phyloP scores from a whole-genome alignment of 2,329 filamentous ascomycete species.

The Ilyonectria robusta region DNA sequence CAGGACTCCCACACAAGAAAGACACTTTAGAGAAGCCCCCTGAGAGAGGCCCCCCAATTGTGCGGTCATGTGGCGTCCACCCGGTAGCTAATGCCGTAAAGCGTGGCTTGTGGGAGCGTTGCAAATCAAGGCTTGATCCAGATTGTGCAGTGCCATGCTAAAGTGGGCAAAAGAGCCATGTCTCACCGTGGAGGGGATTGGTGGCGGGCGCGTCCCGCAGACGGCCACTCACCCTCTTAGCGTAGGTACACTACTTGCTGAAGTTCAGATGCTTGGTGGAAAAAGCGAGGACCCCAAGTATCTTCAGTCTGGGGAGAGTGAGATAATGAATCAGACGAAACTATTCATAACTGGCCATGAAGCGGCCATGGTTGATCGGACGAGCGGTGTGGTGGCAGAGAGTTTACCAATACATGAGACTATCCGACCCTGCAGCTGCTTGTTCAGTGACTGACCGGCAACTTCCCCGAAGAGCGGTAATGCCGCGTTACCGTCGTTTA shows the following conservation, averaged over 20 bases:
- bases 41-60: conserved; percentile 4
- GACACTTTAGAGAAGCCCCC: background rate
- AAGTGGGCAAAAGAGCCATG: conserved; percentile 16
- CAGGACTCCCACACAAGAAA: conserved; percentile 4
- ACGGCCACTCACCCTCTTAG: background rate
- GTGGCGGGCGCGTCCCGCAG: conserved; percentile 27
- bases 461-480: background rate
- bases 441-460: conserved; percentile 7
- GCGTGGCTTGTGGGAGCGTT: conserved; percentile 22
- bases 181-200: conserved; percentile 17
- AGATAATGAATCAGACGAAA: conserved; percentile 23
- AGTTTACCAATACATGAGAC: conserved; percentile 1
- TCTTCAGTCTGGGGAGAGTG: conserved; percentile 10
- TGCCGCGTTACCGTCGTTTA: background rate
- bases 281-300: conserved; percentile 1
- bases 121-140: conserved; percentile 13
- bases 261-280: background rate
- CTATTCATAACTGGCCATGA: background rate
- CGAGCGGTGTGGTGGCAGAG: conserved; percentile 17
- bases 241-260: background rate
- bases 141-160: conserved; percentile 2
- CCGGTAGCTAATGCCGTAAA: conserved; percentile 13
- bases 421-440: conserved; percentile 5
- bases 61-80: conserved; percentile 21
- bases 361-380: conserved; percentile 13